Percentiles rank a stretch among this genome's conserved stretches.
These are phyloP conservation scores for Neonectria faginata DNA, from an alignment of 2,329 filamentous ascomycete species.

Conservation along the genomic window DNA sequence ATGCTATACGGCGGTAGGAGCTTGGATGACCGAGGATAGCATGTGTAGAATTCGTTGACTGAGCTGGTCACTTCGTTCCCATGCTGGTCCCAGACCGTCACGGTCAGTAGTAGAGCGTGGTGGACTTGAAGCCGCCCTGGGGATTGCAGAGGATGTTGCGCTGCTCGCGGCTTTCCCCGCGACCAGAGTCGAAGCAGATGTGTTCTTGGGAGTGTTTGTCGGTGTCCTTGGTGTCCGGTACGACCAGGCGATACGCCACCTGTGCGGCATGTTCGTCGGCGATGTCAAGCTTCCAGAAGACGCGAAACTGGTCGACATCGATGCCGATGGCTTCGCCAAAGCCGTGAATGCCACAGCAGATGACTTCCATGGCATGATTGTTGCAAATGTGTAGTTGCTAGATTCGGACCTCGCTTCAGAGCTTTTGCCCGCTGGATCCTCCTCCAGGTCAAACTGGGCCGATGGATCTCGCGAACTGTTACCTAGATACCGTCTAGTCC, in stretches of 20 bases:
- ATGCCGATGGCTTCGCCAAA: constrained; percentile 54
- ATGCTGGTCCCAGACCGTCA: constrained; percentile 52
- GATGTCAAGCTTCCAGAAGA: constrained; percentile 51
- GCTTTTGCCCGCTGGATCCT: constrained; percentile 1
- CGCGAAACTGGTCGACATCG: constrained; percentile 52
- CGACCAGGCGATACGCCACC: constrained; percentile 45
- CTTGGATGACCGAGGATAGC: constrained; percentile 50
- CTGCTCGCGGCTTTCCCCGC: constrained; percentile 35
- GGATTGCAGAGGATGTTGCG: constrained; percentile 42
- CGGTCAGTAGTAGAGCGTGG: constrained; percentile 51
- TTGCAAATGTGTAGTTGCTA: constrained; percentile 1
- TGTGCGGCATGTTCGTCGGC: constrained; percentile 47
- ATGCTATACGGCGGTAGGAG: constrained; percentile 55
- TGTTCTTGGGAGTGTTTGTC: neutral
- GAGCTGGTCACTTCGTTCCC: constrained; percentile 42
- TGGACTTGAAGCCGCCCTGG: constrained; percentile 50
- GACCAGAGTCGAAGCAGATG: constrained; percentile 36
- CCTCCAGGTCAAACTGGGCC: constrained; percentile 21
- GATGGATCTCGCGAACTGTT: constrained; percentile 3
- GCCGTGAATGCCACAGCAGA: constrained; percentile 52
- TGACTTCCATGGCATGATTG: constrained; percentile 42
- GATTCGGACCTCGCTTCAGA: neutral
- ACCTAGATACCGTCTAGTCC: neutral
- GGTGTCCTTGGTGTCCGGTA: constrained; percentile 14
- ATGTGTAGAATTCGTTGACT: constrained; percentile 53